Conservation (phyloP, 2,329 filamentous ascomycete genomes). For the Fusarium cicatricum region DNA sequence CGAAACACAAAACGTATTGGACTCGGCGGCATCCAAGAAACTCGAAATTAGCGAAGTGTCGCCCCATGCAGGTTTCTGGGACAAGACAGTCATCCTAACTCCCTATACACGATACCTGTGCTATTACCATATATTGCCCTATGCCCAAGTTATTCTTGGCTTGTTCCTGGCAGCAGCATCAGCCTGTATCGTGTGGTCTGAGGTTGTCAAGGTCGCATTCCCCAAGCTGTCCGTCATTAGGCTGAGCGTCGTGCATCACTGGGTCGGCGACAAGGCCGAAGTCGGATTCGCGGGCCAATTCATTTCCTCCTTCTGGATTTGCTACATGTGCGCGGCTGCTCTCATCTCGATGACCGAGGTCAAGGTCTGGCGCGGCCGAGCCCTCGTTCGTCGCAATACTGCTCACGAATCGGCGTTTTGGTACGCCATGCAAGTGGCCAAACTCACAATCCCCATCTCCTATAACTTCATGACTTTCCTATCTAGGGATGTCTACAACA, state of each 20-base stretch:
- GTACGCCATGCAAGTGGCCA: constrained; percentile 93
- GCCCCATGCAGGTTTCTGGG: constrained; percentile 62
- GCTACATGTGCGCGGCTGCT: constrained; percentile 95
- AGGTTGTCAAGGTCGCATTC: constrained; percentile 84
- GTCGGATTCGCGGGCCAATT: constrained; percentile 88
- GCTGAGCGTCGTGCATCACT: constrained; percentile 77
- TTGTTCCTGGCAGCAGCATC: constrained; percentile 77
- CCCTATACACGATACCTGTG: constrained; percentile 84
- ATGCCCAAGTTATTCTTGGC: constrained; percentile 70
- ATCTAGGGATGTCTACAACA: constrained; percentile 72
- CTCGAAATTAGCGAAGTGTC: constrained; percentile 75
- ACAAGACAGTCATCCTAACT: constrained; percentile 69
- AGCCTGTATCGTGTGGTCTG: constrained; percentile 88
- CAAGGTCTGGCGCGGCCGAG: constrained; percentile 96
- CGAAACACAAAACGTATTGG: constrained; percentile 80
- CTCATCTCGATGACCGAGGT: constrained; percentile 89
- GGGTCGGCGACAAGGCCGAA: constrained; percentile 73
- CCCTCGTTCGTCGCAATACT: constrained; percentile 88
- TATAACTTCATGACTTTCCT: constrained; percentile 98
- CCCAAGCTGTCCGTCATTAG: constrained; percentile 77
- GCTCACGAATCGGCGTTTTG: constrained; percentile 94
- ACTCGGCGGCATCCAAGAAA: constrained; percentile 81
- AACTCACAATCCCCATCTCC: constrained; percentile 88
- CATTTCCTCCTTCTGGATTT: constrained; percentile 85
- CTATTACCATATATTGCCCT: constrained; percentile 77